phyloP scores from a whole-genome alignment of 2,329 filamentous ascomycete genomes.

The Pseudocercospora ulei region DNA sequence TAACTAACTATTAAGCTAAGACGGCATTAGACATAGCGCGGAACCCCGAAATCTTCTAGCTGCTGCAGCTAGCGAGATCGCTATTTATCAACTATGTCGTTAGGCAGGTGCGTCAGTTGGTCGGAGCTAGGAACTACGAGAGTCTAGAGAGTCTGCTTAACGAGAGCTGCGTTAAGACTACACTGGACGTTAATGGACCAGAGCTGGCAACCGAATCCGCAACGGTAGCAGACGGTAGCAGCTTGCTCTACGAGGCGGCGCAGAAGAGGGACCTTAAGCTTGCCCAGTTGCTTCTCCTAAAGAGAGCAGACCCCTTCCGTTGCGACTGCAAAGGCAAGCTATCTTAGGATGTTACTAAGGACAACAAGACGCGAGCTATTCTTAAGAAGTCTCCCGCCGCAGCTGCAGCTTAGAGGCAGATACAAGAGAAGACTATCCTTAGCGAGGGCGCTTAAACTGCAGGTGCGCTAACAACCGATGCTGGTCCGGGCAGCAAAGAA shows the following conservation, averaged over 20 bases:
- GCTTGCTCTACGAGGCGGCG: constrained; percentile 84
- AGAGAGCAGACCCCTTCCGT: constrained; percentile 91
- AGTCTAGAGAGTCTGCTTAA: constrained; percentile 68
- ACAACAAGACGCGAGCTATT: constrained; percentile 78
- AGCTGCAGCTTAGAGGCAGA: constrained; percentile 83
- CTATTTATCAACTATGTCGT: constrained; percentile 82
- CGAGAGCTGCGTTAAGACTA: constrained; percentile 73
- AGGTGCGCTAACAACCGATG: constrained; percentile 37
- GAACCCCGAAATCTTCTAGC: constrained; percentile 90
- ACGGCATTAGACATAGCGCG: constrained; percentile 79
- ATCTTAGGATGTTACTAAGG: constrained; percentile 90
- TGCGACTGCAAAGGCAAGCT: constrained; percentile 91
- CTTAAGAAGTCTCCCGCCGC: constrained; percentile 91
- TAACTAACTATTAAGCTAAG: constrained; percentile 74
- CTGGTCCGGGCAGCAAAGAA: constrained; percentile 63
- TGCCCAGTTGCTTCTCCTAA: constrained; percentile 80
- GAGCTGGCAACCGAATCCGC: constrained; percentile 74
- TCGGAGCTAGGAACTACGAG: constrained; percentile 63
- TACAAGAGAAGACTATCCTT: constrained; percentile 93
- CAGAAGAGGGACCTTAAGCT: constrained; percentile 76
- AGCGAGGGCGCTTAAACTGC: constrained; percentile 52
- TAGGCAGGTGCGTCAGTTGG: constrained; percentile 70
- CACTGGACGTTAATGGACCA: constrained; percentile 83
- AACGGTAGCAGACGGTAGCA: constrained; percentile 76
- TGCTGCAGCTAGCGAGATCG: constrained; percentile 79